Base-by-base conservation (phyloP, 164 flowering plant species). In the Nymphaea thermarum region DNA sequence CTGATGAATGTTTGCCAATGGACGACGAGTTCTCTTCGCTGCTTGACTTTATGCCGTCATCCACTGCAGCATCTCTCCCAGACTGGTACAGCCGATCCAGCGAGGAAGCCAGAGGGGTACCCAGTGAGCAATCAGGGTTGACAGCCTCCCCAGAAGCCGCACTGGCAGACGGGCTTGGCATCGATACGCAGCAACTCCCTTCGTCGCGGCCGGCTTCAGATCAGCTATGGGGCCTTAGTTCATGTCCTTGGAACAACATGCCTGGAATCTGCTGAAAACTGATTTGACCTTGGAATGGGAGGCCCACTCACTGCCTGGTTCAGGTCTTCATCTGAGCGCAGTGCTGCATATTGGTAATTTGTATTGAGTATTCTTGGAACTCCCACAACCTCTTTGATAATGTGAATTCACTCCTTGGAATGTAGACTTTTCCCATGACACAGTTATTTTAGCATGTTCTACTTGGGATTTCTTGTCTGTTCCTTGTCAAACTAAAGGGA, bases 171-270 rank as follows among this genome's bases (percentile, higher is more conserved):
- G 71, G 60, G n/a, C 42, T 76, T 7, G 80, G 75, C 2, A 63
- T 76, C 3, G 83, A 80, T 1, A 51, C 71, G 70, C 78, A 75
- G 60, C 80, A 80, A 14, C 43, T 74, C 14, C 63, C 18, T 62
- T 60, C 77, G 8, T 44, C 79, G 36, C 44, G 68, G 43, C 42
- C 66, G 1, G 64, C 68, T 64, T 16, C 68, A 8, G 71, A 74
- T 16, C 71, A 71, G 4, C 74, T 77, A 4, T 75, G 81, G 82
- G 67, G 63, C 43, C n/a, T 76, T 44, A 76, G 67, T 14, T 45
- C 74, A 5, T 70, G 69, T 66, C 64, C 63, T 43, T 84, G 87
- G 84, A 79, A 78, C 65, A 82, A 82, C 79, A 72, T 84, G 83
- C 84, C 87, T 3, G 72, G 72, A 47, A 80, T 84, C 60, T 77